Evolutionary conservation across 1,284 basidiomycete genomes (phyloP).

Genomic region (Trichosporon asahii): DNA sequence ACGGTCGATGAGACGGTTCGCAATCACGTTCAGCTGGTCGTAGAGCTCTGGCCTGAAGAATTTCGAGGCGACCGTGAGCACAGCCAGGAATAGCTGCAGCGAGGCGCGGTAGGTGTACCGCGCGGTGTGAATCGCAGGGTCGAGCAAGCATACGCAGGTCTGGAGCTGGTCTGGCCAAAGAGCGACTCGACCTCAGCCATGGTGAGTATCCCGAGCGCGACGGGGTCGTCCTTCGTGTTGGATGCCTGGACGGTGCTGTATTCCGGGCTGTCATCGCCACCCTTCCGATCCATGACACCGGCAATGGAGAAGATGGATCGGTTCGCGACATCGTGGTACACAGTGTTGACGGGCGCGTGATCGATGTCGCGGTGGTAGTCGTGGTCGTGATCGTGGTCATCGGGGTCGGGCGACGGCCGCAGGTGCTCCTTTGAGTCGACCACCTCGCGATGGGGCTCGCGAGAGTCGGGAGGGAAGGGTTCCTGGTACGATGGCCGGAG

Average conservation of each 20-base stretch:
- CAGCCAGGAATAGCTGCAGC: slow-evolving; percentile 24
- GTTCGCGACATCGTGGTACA: slow-evolving; percentile 27
- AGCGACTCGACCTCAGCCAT: slow-evolving; percentile 27
- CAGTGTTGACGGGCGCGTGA: slow-evolving; percentile 23
- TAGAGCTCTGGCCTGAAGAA: slow-evolving; percentile 30
- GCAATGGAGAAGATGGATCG: slow-evolving; percentile 26
- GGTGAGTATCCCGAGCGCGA: slow-evolving; percentile 22
- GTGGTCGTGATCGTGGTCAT: neutral
- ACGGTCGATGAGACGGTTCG: slow-evolving; percentile 20
- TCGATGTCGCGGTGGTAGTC: slow-evolving; percentile 7
- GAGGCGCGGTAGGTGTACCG: slow-evolving; percentile 19
- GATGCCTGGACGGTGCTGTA: neutral
- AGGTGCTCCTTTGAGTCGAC: slow-evolving; percentile 11
- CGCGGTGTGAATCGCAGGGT: slow-evolving; percentile 25
- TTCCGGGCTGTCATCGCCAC: neutral
- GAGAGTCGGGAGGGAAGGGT: neutral
- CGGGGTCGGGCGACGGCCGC: neutral
- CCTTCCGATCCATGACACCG: slow-evolving; percentile 24
- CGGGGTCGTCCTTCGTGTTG: slow-evolving; percentile 20
- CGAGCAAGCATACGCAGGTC: slow-evolving; percentile 29
- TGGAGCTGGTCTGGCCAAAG: slow-evolving; percentile 29
- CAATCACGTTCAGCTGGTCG: slow-evolving; percentile 16
- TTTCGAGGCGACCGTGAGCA: slow-evolving; percentile 25
- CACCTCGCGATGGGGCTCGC: neutral
- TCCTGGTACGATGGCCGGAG: neutral